Base-by-base conservation (phyloP, 495 filamentous ascomycete genomes). In the Hypoxylon trugodes region DNA sequence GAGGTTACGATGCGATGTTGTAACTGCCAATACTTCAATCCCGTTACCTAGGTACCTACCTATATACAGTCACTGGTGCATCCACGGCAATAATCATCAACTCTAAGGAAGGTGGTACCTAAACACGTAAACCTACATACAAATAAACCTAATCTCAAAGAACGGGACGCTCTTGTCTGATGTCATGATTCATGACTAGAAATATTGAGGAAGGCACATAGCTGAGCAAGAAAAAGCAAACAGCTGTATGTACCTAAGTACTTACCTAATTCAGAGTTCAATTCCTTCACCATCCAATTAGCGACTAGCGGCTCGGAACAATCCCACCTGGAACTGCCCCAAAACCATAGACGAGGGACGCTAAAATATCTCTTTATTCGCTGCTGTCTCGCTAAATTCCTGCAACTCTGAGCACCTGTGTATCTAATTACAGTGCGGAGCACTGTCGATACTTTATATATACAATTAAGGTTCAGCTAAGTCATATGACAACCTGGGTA, bases 291-390 rank as follows among this genome's bases (percentile, higher is more conserved):
- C 15, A 13, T 24, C 55, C 55, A 59, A 59, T 59, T 8, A 41
- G 55, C 33, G 10, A 35, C 9, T 16, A 33, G 21, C 4, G 1
- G 21, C n/a, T 21, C 26, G 25, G 33, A 16, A 26, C 15, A 24
- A 24, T 26, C 12, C 30, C 32, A 25, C 22, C 22, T 40, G n/a
- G 43, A 49, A 41, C 50, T 13, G 18, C 15, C 25, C 57, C 57
- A 28, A 43, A 26, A n/a, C 46, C n/a, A 25, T 35, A 37, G 48
- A 37, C 19, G 45, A 35, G 38, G 16, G 8, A 15, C 37, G 42
- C 22, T 48, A 49, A 40, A 35, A 24, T 13, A 3, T 3, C 15
- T n/a, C 26, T 51, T 16, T 48, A 59, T 59, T 59, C 37, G 56
- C 46, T 43, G 18, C 25, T 0, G 6, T 21, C 28, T 51, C 38